Evolutionary conservation across 208 protist species (phyloP).

Genomic region (Phytomonas francai): DNA sequence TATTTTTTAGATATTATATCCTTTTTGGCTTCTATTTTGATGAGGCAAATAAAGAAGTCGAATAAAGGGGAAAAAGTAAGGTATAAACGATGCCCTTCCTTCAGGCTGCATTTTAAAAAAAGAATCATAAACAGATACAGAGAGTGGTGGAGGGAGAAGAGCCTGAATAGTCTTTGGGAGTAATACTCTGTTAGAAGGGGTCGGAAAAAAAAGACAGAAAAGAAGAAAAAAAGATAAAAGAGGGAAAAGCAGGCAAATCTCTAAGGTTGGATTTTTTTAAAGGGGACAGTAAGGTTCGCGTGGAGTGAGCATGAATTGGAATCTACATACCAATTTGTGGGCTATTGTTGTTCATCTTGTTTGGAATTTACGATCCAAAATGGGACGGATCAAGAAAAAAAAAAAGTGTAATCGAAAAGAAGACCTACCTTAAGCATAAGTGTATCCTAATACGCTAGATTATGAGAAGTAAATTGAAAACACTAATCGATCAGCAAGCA

Average conservation of each 20-base stretch:
- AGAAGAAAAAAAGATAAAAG: conserved; percentile 4
- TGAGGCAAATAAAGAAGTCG: background rate
- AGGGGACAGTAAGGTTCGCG: too few relatives aligned
- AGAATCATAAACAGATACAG: too few relatives aligned
- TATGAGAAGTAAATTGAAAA: conserved; percentile 11
- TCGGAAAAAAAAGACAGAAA: too few relatives aligned
- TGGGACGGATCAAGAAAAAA: background rate
- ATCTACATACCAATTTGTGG: background rate
- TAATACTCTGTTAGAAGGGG: too few relatives aligned
- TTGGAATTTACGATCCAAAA: too few relatives aligned
- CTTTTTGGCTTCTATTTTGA: too few relatives aligned
- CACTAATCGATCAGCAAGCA: conserved; percentile 11
- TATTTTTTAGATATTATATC: too few relatives aligned
- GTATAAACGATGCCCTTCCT: background rate
- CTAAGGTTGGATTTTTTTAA: too few relatives aligned
- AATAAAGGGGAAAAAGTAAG: background rate
- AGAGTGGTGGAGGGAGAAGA: too few relatives aligned
- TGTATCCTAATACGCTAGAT: conserved; percentile 5
- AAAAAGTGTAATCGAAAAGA: conserved; percentile 9
- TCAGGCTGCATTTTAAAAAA: too few relatives aligned
- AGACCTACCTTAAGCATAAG: background rate
- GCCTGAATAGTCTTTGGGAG: too few relatives aligned
- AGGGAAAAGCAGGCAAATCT: background rate
- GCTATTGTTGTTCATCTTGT: too few relatives aligned
- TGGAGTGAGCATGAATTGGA: background rate